A percentile compares a stretch with the other conserved stretches of the same genome.
Conservation (phyloP, 164 flowering plant species). For the Nymphaea thermarum region DNA sequence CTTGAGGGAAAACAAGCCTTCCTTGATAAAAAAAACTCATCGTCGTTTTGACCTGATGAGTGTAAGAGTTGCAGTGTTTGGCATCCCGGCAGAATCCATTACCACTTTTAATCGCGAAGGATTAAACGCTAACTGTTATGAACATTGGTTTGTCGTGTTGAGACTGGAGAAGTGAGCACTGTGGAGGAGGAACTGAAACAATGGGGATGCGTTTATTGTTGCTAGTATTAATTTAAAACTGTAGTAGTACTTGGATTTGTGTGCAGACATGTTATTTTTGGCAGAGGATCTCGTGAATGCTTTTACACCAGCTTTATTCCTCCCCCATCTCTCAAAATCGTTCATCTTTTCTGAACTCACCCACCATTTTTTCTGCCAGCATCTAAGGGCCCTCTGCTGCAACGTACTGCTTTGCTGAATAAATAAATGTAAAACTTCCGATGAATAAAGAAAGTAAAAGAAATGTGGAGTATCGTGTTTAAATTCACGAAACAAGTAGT, state of each 20-base stretch:
- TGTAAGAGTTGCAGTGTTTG: no score
- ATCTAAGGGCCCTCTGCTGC: not conserved
- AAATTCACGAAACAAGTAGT: no score
- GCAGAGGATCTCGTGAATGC: slow-evolving; percentile 4
- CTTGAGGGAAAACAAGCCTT: no score
- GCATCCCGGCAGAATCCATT: no score
- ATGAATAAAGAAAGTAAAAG: not conserved
- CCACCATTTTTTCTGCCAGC: slow-evolving; percentile 1
- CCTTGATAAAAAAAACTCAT: no score
- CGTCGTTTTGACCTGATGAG: no score
- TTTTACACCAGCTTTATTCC: not conserved
- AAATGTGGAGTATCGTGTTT: not conserved
- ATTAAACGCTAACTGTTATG: no score
- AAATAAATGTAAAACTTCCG: not conserved
- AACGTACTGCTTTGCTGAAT: not conserved
- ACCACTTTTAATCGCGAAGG: no score
- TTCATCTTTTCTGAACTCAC: not conserved
- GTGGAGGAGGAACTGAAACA: no score
- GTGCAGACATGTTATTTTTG: not conserved
- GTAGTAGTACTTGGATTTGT: not conserved
- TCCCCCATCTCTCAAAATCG: not conserved
- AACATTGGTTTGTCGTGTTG: no score
- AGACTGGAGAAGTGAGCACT: no score
- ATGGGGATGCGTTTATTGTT: no score
- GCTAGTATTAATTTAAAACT: not conserved